phyloP scores from a whole-genome alignment of 768 basidiomycete species.

The Termitomyces sp. region DNA sequence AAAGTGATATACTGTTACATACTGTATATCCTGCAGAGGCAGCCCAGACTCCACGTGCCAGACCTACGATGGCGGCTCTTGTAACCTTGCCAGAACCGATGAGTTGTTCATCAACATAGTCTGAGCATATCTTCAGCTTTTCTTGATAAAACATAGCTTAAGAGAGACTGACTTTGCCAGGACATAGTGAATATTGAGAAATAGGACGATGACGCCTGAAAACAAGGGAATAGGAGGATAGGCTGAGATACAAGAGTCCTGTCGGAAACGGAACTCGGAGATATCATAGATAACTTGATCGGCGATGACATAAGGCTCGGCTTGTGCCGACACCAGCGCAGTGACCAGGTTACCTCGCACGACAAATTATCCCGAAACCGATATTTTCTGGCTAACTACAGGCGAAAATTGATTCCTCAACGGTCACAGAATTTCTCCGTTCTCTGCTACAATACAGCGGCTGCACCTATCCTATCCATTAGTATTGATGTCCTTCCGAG shows the following conservation, averaged over 20 bases:
- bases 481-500: background rate
- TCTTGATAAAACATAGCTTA: background rate
- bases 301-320: conserved; percentile 10
- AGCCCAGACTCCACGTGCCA: conserved; percentile 76
- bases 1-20: conserved; percentile 21
- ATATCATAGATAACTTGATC: conserved; percentile 13
- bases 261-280: conserved; percentile 11
- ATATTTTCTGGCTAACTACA: too few species aligned
- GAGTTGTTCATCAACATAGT: conserved; percentile 80
- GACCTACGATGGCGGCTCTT: conserved; percentile 76
- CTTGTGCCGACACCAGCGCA: background rate
- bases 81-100: conserved; percentile 70
- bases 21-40: conserved; percentile 54
- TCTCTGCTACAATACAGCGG: too few species aligned
- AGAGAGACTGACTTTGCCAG: conserved; percentile 54
- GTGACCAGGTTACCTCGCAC: too few species aligned
- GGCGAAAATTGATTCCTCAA: too few species aligned
- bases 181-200: conserved; percentile 45
- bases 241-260: background rate
- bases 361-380: too few species aligned
- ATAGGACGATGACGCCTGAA: background rate
- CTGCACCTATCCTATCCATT: background rate
- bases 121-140: conserved; percentile 32
- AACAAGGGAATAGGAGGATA: conserved; percentile 6
- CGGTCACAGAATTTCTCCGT: too few species aligned